These are phyloP conservation scores for Hypseocharis bilobata DNA, from an alignment of 441 rosid genomes.

Conservation along the genomic window DNA sequence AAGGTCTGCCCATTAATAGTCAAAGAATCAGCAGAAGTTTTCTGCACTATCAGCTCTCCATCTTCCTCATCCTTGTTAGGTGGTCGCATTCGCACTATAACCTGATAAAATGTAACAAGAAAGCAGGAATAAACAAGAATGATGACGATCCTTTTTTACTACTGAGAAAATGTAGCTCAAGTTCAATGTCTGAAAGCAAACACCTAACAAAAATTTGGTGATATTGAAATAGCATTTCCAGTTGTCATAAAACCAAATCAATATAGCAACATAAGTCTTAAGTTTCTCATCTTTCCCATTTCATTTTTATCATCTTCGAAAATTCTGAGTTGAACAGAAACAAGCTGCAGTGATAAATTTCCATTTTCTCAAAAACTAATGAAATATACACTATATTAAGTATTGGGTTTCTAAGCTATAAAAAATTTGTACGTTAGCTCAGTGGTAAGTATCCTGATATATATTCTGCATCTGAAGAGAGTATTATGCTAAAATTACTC, in stretches of 20 bases:
- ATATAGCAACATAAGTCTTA: too few relatives aligned
- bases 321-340: too few relatives aligned
- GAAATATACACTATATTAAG: too few relatives aligned
- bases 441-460: too few relatives aligned
- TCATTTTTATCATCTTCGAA: too few relatives aligned
- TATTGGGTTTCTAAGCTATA: too few relatives aligned
- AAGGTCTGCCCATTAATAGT: slow-evolving; percentile 67
- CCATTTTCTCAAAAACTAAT: too few relatives aligned
- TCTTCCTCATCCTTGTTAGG: slow-evolving; percentile 53
- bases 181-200: neutral
- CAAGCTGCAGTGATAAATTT: too few relatives aligned
- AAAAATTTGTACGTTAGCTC: too few relatives aligned
- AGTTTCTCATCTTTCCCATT: too few relatives aligned
- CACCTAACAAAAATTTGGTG: neutral
- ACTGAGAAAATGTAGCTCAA: neutral
- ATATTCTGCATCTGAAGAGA: too few relatives aligned
- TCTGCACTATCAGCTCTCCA: slow-evolving; percentile 61
- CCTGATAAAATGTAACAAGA: slow-evolving; percentile 32
- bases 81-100: slow-evolving; percentile 83
- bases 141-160: neutral
- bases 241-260: neutral
- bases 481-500: too few relatives aligned
- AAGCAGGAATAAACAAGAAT: neutral
- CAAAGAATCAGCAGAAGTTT: slow-evolving; percentile 54
- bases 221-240: neutral